Evolutionary conservation across 495 filamentous ascomycete species (phyloP), one percentile per base, ranked within the genome.

Genomic region (Peziza echinospora): DNA sequence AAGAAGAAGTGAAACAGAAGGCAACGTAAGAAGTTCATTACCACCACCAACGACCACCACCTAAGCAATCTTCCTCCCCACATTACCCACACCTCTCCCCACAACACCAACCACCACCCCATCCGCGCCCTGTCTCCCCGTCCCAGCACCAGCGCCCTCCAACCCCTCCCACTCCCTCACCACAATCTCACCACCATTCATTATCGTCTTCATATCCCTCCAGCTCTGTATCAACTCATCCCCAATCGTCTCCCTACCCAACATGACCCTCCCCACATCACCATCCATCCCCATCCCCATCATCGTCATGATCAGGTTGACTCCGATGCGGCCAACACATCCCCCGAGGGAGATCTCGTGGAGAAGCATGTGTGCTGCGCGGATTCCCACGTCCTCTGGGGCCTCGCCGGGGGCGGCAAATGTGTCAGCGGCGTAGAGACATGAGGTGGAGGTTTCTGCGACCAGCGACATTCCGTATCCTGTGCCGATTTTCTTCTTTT

Each of bases 41-140:
- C 54, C 55, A 48, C 57, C 50, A 60, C 51, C 49, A 47, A 52
- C 55, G 52, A 45, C 54, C 53, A 55, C 52, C 53, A 43, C 42
- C 50, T 71, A 97, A 56, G 82, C 82, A 59, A 94, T 77, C 64
- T 96, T 96, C 49, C 84, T 72, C 26, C 86, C 89, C 41, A 94
- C 80, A 63, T 99, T 99, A 5, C 91, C 91, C 41, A 99, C 82
- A 19, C 91, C 91, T 56, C 73, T 78, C 23, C 91, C 91, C 52
- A 94, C 89, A 24, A 99, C 76, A 49, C 84, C 92, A 44, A 96
- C 71, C 26, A 94, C 73, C 37, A 94, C 67, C 60, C 87, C 82
- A 5, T 64, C 71, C 17, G 67, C 66, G 28, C 69, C 73, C 46
- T 78, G 75, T 17, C 30, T 37, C 4, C 84, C 92, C 44, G 94